Conservation (phyloP, 495 filamentous ascomycete genomes). For the Lepidopterella palustris region DNA sequence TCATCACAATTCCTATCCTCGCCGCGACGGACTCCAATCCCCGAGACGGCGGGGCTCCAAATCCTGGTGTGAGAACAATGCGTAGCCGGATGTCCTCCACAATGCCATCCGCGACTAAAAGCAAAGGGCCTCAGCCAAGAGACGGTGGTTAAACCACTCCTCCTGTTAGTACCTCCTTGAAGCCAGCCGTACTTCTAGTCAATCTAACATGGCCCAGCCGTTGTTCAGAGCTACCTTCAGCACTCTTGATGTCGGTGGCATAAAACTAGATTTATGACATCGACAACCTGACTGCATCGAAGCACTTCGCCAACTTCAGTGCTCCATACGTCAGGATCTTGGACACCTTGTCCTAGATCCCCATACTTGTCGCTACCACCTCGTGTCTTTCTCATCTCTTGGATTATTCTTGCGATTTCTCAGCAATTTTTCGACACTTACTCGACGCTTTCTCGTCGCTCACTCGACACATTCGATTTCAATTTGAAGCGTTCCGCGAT, state of each 20-base stretch:
- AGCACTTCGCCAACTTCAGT: neutral
- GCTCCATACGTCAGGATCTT: neutral
- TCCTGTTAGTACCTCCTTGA: neutral
- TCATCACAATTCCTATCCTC: neutral
- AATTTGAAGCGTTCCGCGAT: conserved; percentile 2
- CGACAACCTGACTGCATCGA: too few species aligned
- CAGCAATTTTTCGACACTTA: neutral
- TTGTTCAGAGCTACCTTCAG: neutral
- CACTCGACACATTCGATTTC: too few species aligned
- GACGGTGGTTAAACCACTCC: conserved; percentile 16
- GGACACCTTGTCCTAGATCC: neutral
- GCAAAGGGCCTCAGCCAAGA: conserved; percentile 7
- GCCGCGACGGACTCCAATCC: conserved; percentile 9
- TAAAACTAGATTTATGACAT: neutral
- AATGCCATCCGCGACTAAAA: neutral
- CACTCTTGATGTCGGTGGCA: neutral
- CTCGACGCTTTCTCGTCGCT: too few species aligned
- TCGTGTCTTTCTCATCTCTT: neutral
- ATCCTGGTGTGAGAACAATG: neutral
- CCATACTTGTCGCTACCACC: neutral
- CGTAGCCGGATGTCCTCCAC: neutral
- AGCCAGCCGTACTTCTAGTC: neutral
- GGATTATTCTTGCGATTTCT: neutral
- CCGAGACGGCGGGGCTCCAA: conserved; percentile 16
- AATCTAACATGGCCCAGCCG: neutral